A percentile compares a stretch with the other conserved stretches of the same genome.
Conservation (phyloP, 2,329 filamentous ascomycete species). For the Mariannaea elegans region DNA sequence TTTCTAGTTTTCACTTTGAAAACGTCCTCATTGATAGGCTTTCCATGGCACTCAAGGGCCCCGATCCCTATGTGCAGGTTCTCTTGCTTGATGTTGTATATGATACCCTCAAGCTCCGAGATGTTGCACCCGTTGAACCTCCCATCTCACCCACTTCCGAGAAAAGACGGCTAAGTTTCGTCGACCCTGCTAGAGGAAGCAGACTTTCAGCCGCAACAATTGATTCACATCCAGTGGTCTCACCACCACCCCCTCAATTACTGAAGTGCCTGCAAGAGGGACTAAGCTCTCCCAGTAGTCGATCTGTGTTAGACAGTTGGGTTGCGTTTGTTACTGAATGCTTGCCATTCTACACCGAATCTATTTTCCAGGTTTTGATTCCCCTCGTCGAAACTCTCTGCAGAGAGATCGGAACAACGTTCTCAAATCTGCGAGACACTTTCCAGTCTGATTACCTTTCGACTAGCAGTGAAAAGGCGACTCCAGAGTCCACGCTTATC, state of each 20-base stretch:
- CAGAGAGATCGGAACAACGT: slow-evolving; percentile 76
- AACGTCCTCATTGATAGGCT: slow-evolving; percentile 75
- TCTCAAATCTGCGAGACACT: slow-evolving; percentile 72
- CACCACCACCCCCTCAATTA: slow-evolving; percentile 72
- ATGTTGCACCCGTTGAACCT: slow-evolving; percentile 50
- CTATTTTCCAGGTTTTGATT: slow-evolving; percentile 89
- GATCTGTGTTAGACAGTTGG: slow-evolving; percentile 89
- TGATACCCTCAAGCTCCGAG: slow-evolving; percentile 74
- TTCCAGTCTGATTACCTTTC: slow-evolving; percentile 56
- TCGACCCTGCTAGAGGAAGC: slow-evolving; percentile 52
- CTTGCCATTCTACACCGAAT: slow-evolving; percentile 82
- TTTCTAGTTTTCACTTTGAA: slow-evolving; percentile 75
- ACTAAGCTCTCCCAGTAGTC: slow-evolving; percentile 77
- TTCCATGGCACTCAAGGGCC: slow-evolving; percentile 64
- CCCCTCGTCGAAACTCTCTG: slow-evolving; percentile 92
- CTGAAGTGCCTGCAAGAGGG: slow-evolving; percentile 86
- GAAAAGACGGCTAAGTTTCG: slow-evolving; percentile 52
- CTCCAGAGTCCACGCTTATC: slow-evolving; percentile 77
- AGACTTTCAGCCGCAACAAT: slow-evolving; percentile 48
- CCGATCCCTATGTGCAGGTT: slow-evolving; percentile 78
- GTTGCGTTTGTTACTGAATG: slow-evolving; percentile 84
- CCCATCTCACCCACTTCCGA: slow-evolving; percentile 58
- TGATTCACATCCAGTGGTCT: slow-evolving; percentile 36
- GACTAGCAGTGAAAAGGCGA: slow-evolving; percentile 37
- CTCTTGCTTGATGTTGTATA: slow-evolving; percentile 82